phyloP scores from a whole-genome alignment of 129 eudicot genomes.

The Lactuca sativa region DNA sequence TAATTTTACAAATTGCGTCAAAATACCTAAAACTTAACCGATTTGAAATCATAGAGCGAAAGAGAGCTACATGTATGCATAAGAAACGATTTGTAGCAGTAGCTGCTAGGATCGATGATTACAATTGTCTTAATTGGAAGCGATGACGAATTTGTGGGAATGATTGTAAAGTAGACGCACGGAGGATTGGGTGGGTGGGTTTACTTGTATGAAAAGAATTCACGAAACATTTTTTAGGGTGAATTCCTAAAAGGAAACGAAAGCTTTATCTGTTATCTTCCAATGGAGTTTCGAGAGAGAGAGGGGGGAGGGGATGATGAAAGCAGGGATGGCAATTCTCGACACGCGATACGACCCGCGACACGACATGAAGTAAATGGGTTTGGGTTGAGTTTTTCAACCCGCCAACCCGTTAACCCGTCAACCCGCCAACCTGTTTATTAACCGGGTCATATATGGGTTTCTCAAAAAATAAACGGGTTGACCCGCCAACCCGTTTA shows the following conservation, averaged over 20 bases:
- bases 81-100: slow-evolving; percentile 3
- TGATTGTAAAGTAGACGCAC: slow-evolving; percentile 16
- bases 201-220: slow-evolving; percentile 20
- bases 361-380: no score
- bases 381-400: no score
- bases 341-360: no score
- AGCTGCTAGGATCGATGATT: not conserved
- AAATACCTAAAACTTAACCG: slow-evolving; percentile 17
- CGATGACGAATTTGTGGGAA: slow-evolving; percentile 6
- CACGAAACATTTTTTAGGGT: not conserved
- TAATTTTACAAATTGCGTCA: slow-evolving; percentile 8
- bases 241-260: slow-evolving; percentile 4
- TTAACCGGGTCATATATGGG: no score
- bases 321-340: no score
- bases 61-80: slow-evolving; percentile 16
- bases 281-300: slow-evolving; percentile 32
- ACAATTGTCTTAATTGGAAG: slow-evolving; percentile 4
- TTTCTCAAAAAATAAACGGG: no score
- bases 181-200: slow-evolving; percentile 18
- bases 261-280: slow-evolving; percentile 35
- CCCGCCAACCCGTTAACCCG: no score
- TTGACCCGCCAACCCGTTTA: no score
- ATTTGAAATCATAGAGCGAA: not conserved
- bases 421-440: no score
- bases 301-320: slow-evolving; percentile 30